Evolutionary conservation across 257 asterid species (phyloP).

Genomic region (Orobanche coerulescens): DNA sequence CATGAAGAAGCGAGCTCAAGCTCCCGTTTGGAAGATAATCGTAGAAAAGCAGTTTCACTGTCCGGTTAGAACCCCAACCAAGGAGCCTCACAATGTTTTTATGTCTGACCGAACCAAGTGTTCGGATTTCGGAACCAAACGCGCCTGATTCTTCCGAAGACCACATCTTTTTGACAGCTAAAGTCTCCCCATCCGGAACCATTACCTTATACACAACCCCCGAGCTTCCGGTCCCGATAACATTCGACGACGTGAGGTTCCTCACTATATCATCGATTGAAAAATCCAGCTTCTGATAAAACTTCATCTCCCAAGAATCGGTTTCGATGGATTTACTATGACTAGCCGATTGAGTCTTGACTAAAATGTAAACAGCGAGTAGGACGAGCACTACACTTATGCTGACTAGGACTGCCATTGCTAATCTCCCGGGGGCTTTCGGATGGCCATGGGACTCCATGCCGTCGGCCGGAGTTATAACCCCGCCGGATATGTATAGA

Average conservation of each 20-base stretch:
- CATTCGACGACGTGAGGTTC: constrained; percentile 69
- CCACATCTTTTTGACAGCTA: constrained; percentile 97
- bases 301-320: constrained; percentile 73
- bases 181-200: constrained; percentile 51
- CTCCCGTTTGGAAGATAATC: constrained; percentile 93
- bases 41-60: constrained; percentile 71
- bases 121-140: constrained; percentile 65
- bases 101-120: constrained; percentile 83
- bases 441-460: constrained; percentile 33
- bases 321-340: constrained; percentile 29
- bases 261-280: constrained; percentile 63
- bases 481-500: constrained; percentile 50
- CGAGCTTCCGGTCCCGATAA: constrained; percentile 94
- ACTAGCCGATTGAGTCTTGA: constrained; percentile 41
- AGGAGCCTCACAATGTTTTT: constrained; percentile 85
- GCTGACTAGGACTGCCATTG: constrained; percentile 81
- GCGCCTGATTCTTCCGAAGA: constrained; percentile 76
- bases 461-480: constrained; percentile 42
- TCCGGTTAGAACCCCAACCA: constrained; percentile 81
- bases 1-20: constrained; percentile 91
- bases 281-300: constrained; percentile 80
- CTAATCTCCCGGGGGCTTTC: constrained; percentile 57
- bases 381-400: constrained; percentile 64
- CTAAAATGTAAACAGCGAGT: constrained; percentile 52
- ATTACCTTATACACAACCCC: constrained; percentile 85